Conservation (phyloP, 2,329 filamentous ascomycete genomes). For the Claviceps capensis region DNA sequence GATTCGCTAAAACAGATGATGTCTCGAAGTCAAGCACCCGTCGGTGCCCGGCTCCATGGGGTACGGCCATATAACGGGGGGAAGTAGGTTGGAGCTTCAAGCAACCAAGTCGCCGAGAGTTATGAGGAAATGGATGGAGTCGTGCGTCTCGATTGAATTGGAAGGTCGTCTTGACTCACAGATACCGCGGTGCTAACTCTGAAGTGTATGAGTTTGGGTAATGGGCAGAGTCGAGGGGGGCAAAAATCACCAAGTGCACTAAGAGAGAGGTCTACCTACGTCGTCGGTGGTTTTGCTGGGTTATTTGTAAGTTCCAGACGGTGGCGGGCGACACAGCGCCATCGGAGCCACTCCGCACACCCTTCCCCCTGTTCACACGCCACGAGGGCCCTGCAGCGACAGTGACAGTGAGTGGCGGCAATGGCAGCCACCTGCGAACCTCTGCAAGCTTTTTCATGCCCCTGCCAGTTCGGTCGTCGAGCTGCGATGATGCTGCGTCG, state of each 20-base stretch:
- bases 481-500: too few species aligned
- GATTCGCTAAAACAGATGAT: conserved; percentile 20
- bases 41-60: conserved; percentile 14
- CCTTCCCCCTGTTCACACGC: too few species aligned
- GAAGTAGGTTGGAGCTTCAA: not conserved
- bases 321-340: too few species aligned
- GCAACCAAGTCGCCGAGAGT: not conserved
- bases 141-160: not conserved
- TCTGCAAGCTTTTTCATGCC: too few species aligned
- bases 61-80: conserved; percentile 14
- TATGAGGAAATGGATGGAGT: not conserved
- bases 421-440: too few species aligned
- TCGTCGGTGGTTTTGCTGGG: not conserved
- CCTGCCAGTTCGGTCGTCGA: too few species aligned
- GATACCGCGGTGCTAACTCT: too few species aligned
- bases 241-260: not conserved
- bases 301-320: not conserved
- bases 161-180: not conserved
- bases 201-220: not conserved
- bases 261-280: not conserved
- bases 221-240: not conserved
- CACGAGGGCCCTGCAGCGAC: too few species aligned
- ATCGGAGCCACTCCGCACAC: too few species aligned
- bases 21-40: conserved; percentile 20
- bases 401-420: too few species aligned